A percentile compares a stretch with the other conserved stretches of the same genome.
These are phyloP conservation scores for Gyrodon lividus DNA, from an alignment of 768 basidiomycete genomes.

Conservation along the genomic window DNA sequence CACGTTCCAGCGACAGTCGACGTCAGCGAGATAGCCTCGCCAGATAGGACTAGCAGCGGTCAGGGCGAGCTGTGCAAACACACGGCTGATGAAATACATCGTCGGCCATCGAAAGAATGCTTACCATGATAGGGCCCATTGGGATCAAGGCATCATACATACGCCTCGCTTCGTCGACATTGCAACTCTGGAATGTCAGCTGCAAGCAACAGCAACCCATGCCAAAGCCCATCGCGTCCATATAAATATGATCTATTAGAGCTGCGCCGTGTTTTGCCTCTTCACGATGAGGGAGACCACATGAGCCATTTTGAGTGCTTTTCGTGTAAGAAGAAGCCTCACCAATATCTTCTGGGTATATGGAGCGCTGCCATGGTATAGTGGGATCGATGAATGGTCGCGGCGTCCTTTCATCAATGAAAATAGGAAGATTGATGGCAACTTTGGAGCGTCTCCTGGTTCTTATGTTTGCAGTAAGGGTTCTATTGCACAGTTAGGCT, in stretches of 20 bases:
- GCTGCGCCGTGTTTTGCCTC: conserved; percentile 92
- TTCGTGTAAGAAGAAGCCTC: conserved; percentile 20
- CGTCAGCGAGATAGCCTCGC: conserved; percentile 93
- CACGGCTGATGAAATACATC: conserved; percentile 1
- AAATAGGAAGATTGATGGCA: conserved; percentile 92
- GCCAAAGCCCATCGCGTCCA: conserved; percentile 99
- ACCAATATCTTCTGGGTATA: conserved; percentile 87
- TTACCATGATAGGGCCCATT: conserved; percentile 90
- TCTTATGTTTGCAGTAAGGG: conserved; percentile 96
- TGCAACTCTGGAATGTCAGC: conserved; percentile 96
- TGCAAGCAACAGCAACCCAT: conserved; percentile 99
- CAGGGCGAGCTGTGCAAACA: conserved; percentile 73
- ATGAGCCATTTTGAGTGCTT: conserved; percentile 9
- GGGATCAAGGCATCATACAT: conserved; percentile 98
- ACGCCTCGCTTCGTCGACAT: conserved; percentile 85
- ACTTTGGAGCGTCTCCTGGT: conserved; percentile 89
- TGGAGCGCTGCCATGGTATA: conserved; percentile 83
- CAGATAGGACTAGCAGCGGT: conserved; percentile 94
- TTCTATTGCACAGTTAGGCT: conserved; percentile 49
- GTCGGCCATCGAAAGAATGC: conserved; percentile 15
- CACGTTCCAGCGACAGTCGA: conserved; percentile 98
- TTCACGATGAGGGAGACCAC: conserved; percentile 23
- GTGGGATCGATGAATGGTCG: conserved; percentile 89
- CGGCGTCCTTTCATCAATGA: conserved; percentile 83
- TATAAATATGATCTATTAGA: conserved; percentile 86